Conservation (phyloP, 192 early-diverging fungal species). For the Backusella luteola region DNA sequence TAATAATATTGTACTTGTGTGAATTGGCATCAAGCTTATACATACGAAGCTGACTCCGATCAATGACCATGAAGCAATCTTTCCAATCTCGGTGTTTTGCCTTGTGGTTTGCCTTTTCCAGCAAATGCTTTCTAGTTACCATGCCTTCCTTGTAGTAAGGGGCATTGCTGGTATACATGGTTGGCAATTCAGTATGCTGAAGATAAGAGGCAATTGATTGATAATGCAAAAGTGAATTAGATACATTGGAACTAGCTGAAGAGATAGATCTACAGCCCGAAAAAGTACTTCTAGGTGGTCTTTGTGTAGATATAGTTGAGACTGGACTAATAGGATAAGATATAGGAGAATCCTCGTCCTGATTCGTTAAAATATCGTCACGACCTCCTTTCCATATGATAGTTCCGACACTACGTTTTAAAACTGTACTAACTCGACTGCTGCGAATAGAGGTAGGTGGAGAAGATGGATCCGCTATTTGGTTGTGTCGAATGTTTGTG, state of each 20-base stretch:
- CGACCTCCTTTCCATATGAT: slow-evolving; percentile 25
- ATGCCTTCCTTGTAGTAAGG: slow-evolving; percentile 69
- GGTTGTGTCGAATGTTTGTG: slow-evolving; percentile 20
- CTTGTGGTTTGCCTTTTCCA: slow-evolving; percentile 73
- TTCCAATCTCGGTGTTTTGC: slow-evolving; percentile 83
- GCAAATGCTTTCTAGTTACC: slow-evolving; percentile 83
- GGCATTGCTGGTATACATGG: slow-evolving; percentile 17
- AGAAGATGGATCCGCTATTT: slow-evolving; percentile 28
- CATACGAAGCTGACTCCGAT: slow-evolving; percentile 76
- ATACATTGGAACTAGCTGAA: not conserved
- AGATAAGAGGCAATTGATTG: slow-evolving; percentile 10
- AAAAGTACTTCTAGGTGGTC: not conserved
- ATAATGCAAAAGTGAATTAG: not conserved
- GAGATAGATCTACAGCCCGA: not conserved
- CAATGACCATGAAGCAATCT: slow-evolving; percentile 75
- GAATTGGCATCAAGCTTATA: slow-evolving; percentile 34
- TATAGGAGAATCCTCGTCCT: not conserved
- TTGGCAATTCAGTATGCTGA: slow-evolving; percentile 19
- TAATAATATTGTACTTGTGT: slow-evolving; percentile 3
- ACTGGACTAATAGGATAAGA: slow-evolving; percentile 1
- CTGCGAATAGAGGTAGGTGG: not conserved
- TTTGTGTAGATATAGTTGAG: not conserved
- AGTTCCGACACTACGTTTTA: slow-evolving; percentile 28
- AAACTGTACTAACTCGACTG: slow-evolving; percentile 9
- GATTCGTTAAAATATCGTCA: not conserved